Evolutionary conservation across 345 rosid species (phyloP).

Genomic region (Atalantia buxifolia): DNA sequence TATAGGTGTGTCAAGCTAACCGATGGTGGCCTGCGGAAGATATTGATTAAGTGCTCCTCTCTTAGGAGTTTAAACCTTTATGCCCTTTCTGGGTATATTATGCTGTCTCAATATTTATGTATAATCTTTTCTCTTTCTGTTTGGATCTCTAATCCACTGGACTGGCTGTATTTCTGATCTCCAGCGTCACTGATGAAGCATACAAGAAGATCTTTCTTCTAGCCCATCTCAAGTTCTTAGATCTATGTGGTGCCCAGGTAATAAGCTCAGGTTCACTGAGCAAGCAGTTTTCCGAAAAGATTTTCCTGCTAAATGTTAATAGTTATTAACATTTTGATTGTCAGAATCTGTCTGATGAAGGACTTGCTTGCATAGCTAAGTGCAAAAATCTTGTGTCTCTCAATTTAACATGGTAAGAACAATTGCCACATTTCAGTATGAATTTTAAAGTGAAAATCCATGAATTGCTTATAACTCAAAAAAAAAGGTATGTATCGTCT

Average conservation of each 20-base stretch:
- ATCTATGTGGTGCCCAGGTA: constrained; percentile 97
- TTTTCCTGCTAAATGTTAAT: constrained; percentile 6
- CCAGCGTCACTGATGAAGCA: constrained; percentile 74
- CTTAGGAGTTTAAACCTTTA: constrained; percentile 77
- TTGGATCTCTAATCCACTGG: neutral
- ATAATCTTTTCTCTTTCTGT: constrained; percentile 8
- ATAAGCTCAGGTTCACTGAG: constrained; percentile 16
- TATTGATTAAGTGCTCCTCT: constrained; percentile 56
- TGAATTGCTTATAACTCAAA: constrained; percentile 6
- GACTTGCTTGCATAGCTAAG: constrained; percentile 64
- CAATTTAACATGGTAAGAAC: constrained; percentile 84
- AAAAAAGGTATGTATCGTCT: constrained; percentile 6
- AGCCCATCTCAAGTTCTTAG: constrained; percentile 57
- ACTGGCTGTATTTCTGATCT: constrained; percentile 19
- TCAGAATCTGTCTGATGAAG: constrained; percentile 88
- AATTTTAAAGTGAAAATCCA: constrained; percentile 5
- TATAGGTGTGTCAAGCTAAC: constrained; percentile 83
- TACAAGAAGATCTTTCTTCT: constrained; percentile 68
- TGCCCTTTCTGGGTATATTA: constrained; percentile 71
- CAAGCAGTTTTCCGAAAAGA: neutral
- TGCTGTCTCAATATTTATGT: neutral
- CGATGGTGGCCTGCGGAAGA: constrained; percentile 67
- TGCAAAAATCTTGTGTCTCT: constrained; percentile 68
- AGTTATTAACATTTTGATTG: constrained; percentile 14
- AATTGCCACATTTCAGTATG: neutral